phyloP scores from a whole-genome alignment of 805 yeast species.

The Kuraishia molischiana region DNA sequence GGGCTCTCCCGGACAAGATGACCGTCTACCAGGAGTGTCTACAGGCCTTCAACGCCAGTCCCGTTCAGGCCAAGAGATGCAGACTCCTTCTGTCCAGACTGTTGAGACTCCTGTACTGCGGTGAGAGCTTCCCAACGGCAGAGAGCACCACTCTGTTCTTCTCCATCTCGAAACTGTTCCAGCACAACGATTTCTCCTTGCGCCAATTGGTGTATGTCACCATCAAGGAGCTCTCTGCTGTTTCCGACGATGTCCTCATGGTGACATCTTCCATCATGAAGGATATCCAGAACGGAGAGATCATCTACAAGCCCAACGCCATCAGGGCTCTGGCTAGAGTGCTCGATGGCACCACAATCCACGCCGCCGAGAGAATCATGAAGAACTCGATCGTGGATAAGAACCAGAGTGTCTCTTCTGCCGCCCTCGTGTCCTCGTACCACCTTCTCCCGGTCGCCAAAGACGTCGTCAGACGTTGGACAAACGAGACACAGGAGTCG shows the following conservation, averaged over 20 bases:
- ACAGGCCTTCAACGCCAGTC: conserved; percentile 85
- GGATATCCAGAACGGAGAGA: conserved; percentile 87
- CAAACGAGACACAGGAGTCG: conserved; percentile 92
- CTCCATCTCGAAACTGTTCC: conserved; percentile 89
- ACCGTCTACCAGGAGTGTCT: conserved; percentile 93
- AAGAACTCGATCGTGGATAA: conserved; percentile 88
- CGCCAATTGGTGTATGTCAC: conserved; percentile 93
- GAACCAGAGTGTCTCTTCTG: conserved; percentile 81
- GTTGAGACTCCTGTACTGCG: conserved; percentile 71
- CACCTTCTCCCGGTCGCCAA: conserved; percentile 83
- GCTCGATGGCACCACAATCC: conserved; percentile 82
- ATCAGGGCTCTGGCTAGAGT: conserved; percentile 86
- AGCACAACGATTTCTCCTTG: conserved; percentile 77
- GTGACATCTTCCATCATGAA: conserved; percentile 97
- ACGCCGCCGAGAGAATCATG: conserved; percentile 86
- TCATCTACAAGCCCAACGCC: conserved; percentile 86
- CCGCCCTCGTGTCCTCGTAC: conserved; percentile 89
- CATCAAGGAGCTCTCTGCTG: conserved; percentile 78
- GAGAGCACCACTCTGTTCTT: conserved; percentile 92
- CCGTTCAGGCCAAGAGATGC: conserved; percentile 81
- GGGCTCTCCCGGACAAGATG: conserved; percentile 84
- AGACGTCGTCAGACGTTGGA: conserved; percentile 88
- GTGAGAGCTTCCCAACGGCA: conserved; percentile 77
- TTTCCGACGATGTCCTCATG: conserved; percentile 91
- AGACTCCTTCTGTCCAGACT: conserved; percentile 75